Conservation (phyloP, 208 protist genomes). For the Entamoeba moshkovskii region DNA sequence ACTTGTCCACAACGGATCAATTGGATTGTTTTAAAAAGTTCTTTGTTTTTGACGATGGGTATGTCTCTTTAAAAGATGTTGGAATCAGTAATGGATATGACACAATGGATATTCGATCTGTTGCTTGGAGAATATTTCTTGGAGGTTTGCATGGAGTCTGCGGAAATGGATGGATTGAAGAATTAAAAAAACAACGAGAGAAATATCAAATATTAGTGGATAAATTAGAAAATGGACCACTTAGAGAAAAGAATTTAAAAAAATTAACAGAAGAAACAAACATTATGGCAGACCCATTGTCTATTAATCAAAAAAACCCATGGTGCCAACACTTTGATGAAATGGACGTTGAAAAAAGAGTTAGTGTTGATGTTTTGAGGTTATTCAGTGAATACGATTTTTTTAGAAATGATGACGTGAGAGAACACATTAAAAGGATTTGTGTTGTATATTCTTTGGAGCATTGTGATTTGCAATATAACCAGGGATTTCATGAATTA, state of each 20-base stretch:
- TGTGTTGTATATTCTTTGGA: neutral
- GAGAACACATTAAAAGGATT: neutral
- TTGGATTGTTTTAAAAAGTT: neutral
- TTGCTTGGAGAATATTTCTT: neutral
- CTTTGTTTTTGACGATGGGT: neutral
- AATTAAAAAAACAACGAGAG: neutral
- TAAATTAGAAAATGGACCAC: neutral
- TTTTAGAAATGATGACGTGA: neutral
- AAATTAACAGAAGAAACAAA: neutral
- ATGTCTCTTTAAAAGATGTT: neutral
- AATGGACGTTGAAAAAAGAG: neutral
- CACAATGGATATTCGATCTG: neutral
- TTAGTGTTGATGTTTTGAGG: neutral
- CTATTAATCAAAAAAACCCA: neutral
- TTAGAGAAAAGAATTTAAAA: neutral
- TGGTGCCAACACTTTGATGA: neutral
- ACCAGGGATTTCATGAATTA: neutral
- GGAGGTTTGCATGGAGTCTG: neutral
- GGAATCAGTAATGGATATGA: neutral
- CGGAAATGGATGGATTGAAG: neutral
- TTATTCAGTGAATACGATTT: neutral
- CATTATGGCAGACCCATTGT: neutral
- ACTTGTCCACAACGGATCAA: neutral
- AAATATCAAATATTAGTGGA: neutral
- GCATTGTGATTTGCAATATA: neutral